These are phyloP conservation scores for Neofusicoccum laricinum DNA, from an alignment of 2,329 filamentous ascomycete genomes.

Conservation along the genomic window DNA sequence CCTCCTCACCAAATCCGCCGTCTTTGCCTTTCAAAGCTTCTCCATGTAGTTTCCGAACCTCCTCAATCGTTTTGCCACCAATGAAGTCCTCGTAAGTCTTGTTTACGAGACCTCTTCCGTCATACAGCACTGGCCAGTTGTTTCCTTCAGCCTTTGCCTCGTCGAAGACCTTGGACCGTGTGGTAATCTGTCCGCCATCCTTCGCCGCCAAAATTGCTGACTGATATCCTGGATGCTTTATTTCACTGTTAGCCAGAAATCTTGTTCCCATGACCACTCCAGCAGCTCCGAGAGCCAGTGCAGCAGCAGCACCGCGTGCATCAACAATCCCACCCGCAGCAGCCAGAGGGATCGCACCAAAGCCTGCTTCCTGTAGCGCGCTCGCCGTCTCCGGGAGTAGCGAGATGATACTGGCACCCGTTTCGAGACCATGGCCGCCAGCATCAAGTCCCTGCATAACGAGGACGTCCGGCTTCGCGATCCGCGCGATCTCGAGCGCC, in stretches of 20 bases:
- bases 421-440: slow-evolving; percentile 59
- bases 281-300: slow-evolving; percentile 50
- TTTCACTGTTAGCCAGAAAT: slow-evolving; percentile 55
- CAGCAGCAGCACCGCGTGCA: slow-evolving; percentile 54
- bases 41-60: slow-evolving; percentile 45
- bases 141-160: slow-evolving; percentile 45
- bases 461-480: slow-evolving; percentile 54
- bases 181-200: slow-evolving; percentile 53
- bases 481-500: slow-evolving; percentile 47
- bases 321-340: slow-evolving; percentile 62
- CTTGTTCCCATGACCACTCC: slow-evolving; percentile 62
- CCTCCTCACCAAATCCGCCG: slow-evolving; percentile 48
- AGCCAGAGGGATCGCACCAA: slow-evolving; percentile 35
- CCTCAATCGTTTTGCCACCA: slow-evolving; percentile 37
- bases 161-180: slow-evolving; percentile 52
- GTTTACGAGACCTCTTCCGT: slow-evolving; percentile 58
- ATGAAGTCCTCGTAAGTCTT: slow-evolving; percentile 45
- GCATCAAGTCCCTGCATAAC: slow-evolving; percentile 64
- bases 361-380: slow-evolving; percentile 37
- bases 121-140: slow-evolving; percentile 55
- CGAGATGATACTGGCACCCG: slow-evolving; percentile 53
- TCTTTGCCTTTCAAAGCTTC: slow-evolving; percentile 46
- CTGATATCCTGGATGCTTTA: slow-evolving; percentile 47
- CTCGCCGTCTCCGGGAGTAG: slow-evolving; percentile 58
- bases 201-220: slow-evolving; percentile 43